These are phyloP conservation scores for Citrus unshiu DNA, from an alignment of 345 rosid species.

Conservation along the genomic window DNA sequence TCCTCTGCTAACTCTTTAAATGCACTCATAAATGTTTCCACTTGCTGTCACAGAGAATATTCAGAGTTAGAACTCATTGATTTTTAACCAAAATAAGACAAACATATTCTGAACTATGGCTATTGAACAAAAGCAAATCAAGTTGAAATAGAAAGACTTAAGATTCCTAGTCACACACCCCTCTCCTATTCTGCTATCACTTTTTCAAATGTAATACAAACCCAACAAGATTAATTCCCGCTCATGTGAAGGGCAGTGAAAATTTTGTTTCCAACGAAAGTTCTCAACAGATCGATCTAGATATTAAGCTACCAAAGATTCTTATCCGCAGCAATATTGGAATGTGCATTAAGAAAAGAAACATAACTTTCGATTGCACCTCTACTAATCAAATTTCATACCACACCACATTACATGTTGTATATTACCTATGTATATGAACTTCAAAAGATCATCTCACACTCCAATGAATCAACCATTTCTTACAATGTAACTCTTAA, in stretches of 20 bases:
- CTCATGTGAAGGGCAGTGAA: not conserved
- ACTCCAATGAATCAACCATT: not conserved
- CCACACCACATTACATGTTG: not conserved
- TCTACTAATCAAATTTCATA: not conserved
- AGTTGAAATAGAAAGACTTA: not conserved
- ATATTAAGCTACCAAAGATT: not conserved
- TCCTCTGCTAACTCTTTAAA: slow-evolving; percentile 86
- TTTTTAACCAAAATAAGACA: not conserved
- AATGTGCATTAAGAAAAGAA: not conserved
- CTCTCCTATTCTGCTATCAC: not conserved
- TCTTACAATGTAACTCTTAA: not conserved
- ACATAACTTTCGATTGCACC: not conserved
- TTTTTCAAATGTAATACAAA: not conserved
- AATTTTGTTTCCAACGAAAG: not conserved
- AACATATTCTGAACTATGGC: not conserved
- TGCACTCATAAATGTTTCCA: slow-evolving; percentile 68
- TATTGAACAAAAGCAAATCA: not conserved
- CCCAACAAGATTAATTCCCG: not conserved
- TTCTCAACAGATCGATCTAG: not conserved
- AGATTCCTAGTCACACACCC: not conserved
- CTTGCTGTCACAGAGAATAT: slow-evolving; percentile 51
- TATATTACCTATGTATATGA: not conserved
- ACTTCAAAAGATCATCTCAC: not conserved
- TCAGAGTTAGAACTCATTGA: slow-evolving; percentile 6
- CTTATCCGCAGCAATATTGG: not conserved